phyloP scores from a whole-genome alignment of 768 basidiomycete species.

The Paxillus ammoniavirescens region DNA sequence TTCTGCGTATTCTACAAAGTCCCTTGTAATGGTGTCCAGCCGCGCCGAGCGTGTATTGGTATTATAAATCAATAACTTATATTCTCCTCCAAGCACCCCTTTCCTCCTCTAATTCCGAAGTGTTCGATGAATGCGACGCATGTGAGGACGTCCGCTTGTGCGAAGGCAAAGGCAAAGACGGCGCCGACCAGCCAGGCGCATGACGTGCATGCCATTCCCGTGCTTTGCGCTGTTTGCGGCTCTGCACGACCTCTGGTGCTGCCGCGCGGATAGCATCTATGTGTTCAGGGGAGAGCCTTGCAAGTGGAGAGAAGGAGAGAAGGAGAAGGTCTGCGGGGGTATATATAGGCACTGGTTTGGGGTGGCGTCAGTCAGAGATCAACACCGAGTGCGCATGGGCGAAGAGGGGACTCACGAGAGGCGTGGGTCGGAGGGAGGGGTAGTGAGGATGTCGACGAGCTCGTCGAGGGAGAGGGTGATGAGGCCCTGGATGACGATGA shows the following conservation, averaged over 20 bases:
- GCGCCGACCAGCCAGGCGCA: background rate
- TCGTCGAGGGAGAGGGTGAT: conserved; percentile 13
- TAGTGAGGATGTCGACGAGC: background rate
- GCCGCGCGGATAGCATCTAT: conserved; percentile 8
- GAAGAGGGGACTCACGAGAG: background rate
- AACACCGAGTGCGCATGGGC: too few species aligned
- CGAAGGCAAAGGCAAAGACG: background rate
- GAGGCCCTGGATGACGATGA: conserved; percentile 14
- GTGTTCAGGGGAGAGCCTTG: conserved; percentile 6
- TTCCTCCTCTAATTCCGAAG: conserved; percentile 20
- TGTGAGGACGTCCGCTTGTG: background rate
- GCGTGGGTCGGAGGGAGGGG: background rate
- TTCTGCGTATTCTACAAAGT: background rate
- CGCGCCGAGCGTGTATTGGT: background rate
- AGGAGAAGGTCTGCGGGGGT: conserved; percentile 24
- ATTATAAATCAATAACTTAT: background rate
- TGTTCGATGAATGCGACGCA: background rate
- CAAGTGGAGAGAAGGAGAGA: conserved; percentile 23
- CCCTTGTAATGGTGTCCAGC: background rate
- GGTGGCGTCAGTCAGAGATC: background rate
- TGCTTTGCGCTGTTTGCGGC: conserved; percentile 26
- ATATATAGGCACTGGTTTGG: conserved; percentile 17
- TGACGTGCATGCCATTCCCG: conserved; percentile 18
- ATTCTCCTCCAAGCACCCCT: conserved; percentile 16
- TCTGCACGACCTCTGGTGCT: conserved; percentile 29